These are phyloP conservation scores for Wickerhamiella spandovensis DNA, from an alignment of 805 yeast genomes.

Conservation along the genomic window DNA sequence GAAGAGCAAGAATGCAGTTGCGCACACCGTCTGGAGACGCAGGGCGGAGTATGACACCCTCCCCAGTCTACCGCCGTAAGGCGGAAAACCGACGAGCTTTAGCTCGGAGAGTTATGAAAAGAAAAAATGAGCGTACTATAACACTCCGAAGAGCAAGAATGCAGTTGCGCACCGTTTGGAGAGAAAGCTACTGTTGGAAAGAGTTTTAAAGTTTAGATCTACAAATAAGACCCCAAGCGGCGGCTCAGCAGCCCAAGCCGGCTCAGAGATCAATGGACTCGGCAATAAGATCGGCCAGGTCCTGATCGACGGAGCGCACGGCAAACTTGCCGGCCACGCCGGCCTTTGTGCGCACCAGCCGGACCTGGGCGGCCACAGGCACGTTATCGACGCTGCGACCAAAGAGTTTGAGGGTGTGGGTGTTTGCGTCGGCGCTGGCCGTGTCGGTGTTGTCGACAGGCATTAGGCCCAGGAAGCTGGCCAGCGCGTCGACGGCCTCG, in stretches of 20 bases:
- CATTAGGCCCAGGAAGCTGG: conserved; percentile 43
- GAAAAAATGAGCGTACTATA: no score
- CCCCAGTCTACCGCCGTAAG: no score
- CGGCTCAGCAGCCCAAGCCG: no score
- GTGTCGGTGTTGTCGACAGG: conserved; percentile 45
- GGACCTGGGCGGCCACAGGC: conserved; percentile 30
- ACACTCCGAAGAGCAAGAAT: no score
- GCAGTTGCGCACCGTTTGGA: no score
- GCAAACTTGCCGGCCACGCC: conserved; percentile 35
- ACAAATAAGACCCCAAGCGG: no score
- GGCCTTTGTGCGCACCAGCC: conserved; percentile 30
- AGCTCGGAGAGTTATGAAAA: no score
- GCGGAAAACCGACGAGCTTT: no score
- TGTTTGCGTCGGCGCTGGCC: conserved; percentile 37
- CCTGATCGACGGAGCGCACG: conserved; percentile 32
- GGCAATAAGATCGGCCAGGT: conserved; percentile 38
- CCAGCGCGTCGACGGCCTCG: conserved; percentile 45
- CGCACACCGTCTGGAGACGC: no score
- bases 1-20: no score
- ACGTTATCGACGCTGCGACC: conserved; percentile 53
- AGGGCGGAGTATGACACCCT: no score
- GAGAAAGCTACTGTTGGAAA: no score
- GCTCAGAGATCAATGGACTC: conserved; percentile 18
- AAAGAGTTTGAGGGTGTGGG: conserved; percentile 65
- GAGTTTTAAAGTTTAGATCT: neutral